Base-by-base conservation (phyloP, 805 yeast species). In the Starmerella apis region DNA sequence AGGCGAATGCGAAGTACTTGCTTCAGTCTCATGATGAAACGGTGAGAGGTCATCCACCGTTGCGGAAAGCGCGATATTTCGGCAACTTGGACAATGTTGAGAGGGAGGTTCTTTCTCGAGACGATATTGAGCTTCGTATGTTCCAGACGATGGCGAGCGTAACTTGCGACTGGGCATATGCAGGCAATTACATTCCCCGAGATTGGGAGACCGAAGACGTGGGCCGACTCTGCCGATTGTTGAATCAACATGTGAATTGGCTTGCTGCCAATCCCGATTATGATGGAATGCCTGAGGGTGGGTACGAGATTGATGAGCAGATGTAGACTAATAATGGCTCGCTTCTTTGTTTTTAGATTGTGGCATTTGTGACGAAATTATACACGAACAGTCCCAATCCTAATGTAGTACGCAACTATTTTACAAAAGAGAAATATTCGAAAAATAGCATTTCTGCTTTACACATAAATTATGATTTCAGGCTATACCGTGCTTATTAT, bases 101-200 rank as follows among this genome's bases (percentile, higher is more conserved):
- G 33, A 23, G 41, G 5, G 50, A 51, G 25, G 11, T 48, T n/a
- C 27, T 49, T 16, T 10, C 36, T 14, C 23, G 49, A 20, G 49
- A 47, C 18, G 61, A 58, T 37, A 39, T 52, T 16, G 61, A 58
- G 47, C 35, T 33, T 28, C 39, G 50, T 19, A 48, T 56, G 31
- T 57, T 53, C 53, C 27, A 38, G 11, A 47, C 43, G 7, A 50
- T 54, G 51, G 28, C 43, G 13, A 37, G 43, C 19, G 56, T 57
- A 19, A 44, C 56, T 6, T 58, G 61, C 47, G 61, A 56, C 19
- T 54, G 59, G 58, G 56, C 48, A n/a, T 47, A 46, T 13, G 22
- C 46, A 19, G 43, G 51, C 4, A 43, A 44, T 13, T 47, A 43
- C 24, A 35, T 52, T 4, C 59, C 59, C 14, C 46, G 46, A 6